These are phyloP conservation scores for Amylocarpus encephaloides DNA, from an alignment of 2,329 filamentous ascomycete genomes.

Conservation along the genomic window DNA sequence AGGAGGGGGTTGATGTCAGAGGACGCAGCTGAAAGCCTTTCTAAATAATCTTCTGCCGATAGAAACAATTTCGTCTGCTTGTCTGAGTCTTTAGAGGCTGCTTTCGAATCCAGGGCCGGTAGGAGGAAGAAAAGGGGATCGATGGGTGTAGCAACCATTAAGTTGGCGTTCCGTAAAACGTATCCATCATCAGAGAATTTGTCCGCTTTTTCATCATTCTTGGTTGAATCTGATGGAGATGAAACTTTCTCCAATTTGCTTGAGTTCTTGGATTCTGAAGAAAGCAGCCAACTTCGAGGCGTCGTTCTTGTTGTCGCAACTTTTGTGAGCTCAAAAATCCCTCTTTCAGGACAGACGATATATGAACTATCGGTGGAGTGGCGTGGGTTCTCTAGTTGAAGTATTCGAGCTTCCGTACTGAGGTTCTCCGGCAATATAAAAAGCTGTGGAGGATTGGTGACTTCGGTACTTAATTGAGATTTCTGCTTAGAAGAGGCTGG, in stretches of 20 bases:
- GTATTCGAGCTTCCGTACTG: conserved; percentile 48
- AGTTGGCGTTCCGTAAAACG: conserved; percentile 60
- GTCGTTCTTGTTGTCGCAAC: conserved; percentile 46
- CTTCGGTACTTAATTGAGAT: conserved; percentile 27
- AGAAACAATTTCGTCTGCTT: conserved; percentile 58
- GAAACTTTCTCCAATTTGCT: background rate
- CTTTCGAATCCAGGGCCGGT: conserved; percentile 55
- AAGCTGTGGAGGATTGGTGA: conserved; percentile 43
- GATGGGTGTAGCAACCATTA: conserved; percentile 78
- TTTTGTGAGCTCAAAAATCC: conserved; percentile 59
- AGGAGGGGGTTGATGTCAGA: conserved; percentile 55
- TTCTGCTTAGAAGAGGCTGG: conserved; percentile 24
- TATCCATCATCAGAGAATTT: conserved; percentile 36
- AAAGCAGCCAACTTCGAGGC: conserved; percentile 57
- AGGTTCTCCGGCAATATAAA: conserved; percentile 56
- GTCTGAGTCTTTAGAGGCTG: conserved; percentile 37
- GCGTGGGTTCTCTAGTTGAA: conserved; percentile 55
- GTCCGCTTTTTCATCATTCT: conserved; percentile 15
- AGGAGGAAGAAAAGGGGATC: conserved; percentile 82
- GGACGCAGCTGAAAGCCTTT: conserved; percentile 48
- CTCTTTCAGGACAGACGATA: conserved; percentile 54
- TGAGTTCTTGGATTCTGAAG: conserved; percentile 7
- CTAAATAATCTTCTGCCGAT: conserved; percentile 65
- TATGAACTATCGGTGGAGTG: conserved; percentile 50
- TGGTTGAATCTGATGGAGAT: conserved; percentile 17